Base-by-base conservation (phyloP, 2,329 filamentous ascomycete species). In the Hypoxylon sp. region DNA sequence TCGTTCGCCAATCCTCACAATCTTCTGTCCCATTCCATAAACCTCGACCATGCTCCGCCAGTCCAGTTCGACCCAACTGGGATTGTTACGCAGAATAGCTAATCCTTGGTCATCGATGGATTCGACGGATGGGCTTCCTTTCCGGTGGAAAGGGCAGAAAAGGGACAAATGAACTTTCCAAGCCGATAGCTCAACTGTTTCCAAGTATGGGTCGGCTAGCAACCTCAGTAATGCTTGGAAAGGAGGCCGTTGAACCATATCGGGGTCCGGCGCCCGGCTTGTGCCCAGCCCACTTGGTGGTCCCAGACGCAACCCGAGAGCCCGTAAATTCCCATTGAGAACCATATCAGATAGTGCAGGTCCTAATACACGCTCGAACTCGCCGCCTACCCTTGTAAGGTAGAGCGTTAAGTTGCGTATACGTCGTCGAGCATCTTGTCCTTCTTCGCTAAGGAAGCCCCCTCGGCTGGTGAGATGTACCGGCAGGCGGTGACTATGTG, bases 161-260 rank as follows among this genome's bases (percentile, higher is more conserved):
- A 79, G 73, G 19, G 70, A 65, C 56, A 76, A 75, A 67, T 84
- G 83, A 44, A 70, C 72, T 19, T 73, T 73, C 58, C 77, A 77
- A 42, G 83, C 78, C 70, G 75, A 75, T 29, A 86, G 70, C 62
- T 79, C 76, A 13, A 80, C 81, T 46, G 69, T 77, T 52, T 81
- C 75, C 37, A 86, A 75, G 51, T 84, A 81, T 52, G 84, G 84
- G 63, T 86, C 84, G 46, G 79, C 75, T 59, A 86, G 72, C 17
- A 86, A 73, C 56, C 76, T 74, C 50, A 85, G 70, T 8, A 86
- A 70, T 2, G 79, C 77, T 62, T 73, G 80, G 73, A 77, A 78
- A 14, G 77, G 76, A 5, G 63, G 58, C 6, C 72, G 72, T 29
- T 67, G 65, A 46, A 77, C 65, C 54, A 76, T 69, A 42, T 74